Conservation (phyloP, 1,284 basidiomycete species). For the Heimioporus retisporus region DNA sequence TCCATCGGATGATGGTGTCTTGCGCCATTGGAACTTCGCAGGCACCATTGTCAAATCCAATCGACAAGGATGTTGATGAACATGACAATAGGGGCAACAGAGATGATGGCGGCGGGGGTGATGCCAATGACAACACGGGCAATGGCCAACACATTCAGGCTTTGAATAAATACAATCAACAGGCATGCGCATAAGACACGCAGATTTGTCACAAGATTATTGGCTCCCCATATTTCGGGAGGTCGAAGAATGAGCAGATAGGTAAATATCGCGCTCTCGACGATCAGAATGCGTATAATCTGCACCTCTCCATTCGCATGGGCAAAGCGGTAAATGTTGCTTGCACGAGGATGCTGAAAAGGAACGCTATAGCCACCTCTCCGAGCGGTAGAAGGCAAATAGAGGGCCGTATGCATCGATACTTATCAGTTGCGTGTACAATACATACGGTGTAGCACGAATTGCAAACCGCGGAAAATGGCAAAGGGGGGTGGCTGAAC, state of each 20-base stretch:
- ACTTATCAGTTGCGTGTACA: conserved; percentile 49
- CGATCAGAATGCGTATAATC: conserved; percentile 73
- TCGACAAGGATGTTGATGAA: conserved; percentile 68
- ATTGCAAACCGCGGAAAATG: conserved; percentile 54
- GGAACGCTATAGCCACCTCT: conserved; percentile 64
- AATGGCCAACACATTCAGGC: conserved; percentile 70
- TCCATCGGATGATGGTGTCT: conserved; percentile 19
- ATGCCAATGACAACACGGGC: conserved; percentile 81
- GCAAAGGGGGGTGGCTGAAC: conserved; percentile 58
- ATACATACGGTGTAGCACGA: conserved; percentile 47
- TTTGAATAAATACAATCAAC: conserved; percentile 75
- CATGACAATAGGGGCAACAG: conserved; percentile 67
- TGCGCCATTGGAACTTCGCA: conserved; percentile 21
- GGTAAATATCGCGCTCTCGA: conserved; percentile 73
- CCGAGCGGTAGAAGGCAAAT: conserved; percentile 64
- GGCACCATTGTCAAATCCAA: conserved; percentile 48
- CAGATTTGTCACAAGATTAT: conserved; percentile 73
- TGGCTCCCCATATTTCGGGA: conserved; percentile 64
- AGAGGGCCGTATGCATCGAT: conserved; percentile 58
- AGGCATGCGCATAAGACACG: conserved; percentile 73
- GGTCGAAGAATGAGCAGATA: conserved; percentile 66
- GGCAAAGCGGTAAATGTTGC: conserved; percentile 80
- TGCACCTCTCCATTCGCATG: conserved; percentile 75
- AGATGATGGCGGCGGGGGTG: conserved; percentile 69
- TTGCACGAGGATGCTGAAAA: conserved; percentile 69